Conservation (phyloP, 345 rosid genomes). For the Acer campestre region DNA sequence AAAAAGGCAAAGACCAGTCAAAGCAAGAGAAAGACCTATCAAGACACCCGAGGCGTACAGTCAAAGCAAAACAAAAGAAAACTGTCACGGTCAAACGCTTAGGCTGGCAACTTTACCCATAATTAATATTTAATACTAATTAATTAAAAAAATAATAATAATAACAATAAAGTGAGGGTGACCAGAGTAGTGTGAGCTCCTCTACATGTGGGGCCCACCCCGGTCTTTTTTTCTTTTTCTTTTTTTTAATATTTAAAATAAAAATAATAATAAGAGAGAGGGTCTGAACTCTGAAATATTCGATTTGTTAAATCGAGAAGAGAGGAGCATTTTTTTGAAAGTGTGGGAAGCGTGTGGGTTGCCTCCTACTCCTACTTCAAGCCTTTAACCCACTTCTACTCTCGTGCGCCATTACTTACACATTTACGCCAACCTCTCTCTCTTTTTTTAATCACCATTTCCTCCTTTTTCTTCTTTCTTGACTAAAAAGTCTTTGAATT, state of each 20-base stretch:
- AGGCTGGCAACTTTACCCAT: slow-evolving; percentile 48
- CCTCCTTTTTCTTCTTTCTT: background rate
- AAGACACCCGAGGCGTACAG: slow-evolving; percentile 29
- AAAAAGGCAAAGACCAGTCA: slow-evolving; percentile 33
- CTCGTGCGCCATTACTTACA: background rate
- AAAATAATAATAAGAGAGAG: background rate
- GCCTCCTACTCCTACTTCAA: background rate
- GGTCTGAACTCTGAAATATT: slow-evolving; percentile 14
- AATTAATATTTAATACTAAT: slow-evolving; percentile 7
- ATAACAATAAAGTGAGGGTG: too few species aligned
- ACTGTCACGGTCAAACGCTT: slow-evolving; percentile 49
- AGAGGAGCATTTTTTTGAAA: background rate
- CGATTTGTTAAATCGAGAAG: slow-evolving; percentile 28
- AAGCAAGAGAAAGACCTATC: slow-evolving; percentile 27
- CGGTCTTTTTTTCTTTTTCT: background rate
- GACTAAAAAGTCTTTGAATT: background rate
- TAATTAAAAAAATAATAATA: background rate
- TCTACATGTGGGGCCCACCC: slow-evolving; percentile 19
- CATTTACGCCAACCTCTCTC: too few species aligned
- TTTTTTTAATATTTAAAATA: background rate
- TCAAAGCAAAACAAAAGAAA: slow-evolving; percentile 34
- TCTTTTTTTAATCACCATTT: background rate
- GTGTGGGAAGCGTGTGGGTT: slow-evolving; percentile 3
- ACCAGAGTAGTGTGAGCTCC: too few species aligned
- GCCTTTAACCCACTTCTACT: background rate